A percentile compares a stretch with the other conserved stretches of the same genome.
Conservation (phyloP, 495 filamentous ascomycete genomes). For the Penicillium diatomitis region DNA sequence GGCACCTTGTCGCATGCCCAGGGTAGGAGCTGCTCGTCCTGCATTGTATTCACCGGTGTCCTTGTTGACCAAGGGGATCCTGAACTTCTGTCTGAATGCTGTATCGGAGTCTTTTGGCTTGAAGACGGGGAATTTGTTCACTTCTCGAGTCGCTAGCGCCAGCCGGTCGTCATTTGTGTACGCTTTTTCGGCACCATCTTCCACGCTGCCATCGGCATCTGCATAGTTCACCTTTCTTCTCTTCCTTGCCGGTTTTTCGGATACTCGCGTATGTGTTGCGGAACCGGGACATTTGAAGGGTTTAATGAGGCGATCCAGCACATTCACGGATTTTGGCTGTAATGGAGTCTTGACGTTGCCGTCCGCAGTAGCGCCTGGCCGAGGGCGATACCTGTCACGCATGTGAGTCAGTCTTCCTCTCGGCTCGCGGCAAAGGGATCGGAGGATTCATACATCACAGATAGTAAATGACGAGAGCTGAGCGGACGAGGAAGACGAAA, state of each 20-base stretch:
- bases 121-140: constrained; percentile 84
- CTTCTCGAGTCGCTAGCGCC: constrained; percentile 78
- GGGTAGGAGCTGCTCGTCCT: constrained; percentile 68
- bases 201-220: constrained; percentile 60
- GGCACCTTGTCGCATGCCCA: constrained; percentile 77
- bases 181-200: constrained; percentile 63
- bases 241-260: constrained; percentile 79
- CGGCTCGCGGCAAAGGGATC: neutral
- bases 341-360: constrained; percentile 30
- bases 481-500: neutral
- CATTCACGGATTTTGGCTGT: constrained; percentile 34
- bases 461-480: neutral
- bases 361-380: constrained; percentile 14
- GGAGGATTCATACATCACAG: constrained; percentile 12
- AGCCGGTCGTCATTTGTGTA: constrained; percentile 85
- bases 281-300: constrained; percentile 93
- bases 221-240: constrained; percentile 83
- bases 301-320: constrained; percentile 62
- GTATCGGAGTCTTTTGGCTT: constrained; percentile 78
- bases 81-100: constrained; percentile 74
- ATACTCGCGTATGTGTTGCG: constrained; percentile 57
- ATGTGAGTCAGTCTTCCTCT: constrained; percentile 1
- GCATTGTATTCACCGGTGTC: constrained; percentile 59
- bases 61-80: constrained; percentile 81
- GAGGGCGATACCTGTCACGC: constrained; percentile 36